These are phyloP conservation scores for Vanrija sp. DNA, from an alignment of 1,284 basidiomycete genomes.

Conservation along the genomic window DNA sequence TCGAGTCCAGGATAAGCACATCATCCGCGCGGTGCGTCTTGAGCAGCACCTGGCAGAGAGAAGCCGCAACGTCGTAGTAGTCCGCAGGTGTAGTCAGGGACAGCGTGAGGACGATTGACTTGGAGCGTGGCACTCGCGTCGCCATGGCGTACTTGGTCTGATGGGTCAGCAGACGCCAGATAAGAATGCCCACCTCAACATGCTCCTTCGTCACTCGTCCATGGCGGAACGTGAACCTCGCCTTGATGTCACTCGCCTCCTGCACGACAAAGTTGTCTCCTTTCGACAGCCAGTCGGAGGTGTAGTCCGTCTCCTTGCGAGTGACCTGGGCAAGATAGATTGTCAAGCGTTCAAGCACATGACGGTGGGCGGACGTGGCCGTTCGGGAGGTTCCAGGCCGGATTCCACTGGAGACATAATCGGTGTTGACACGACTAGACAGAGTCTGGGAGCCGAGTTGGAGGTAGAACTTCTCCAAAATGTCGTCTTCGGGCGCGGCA, in stretches of 20 bases:
- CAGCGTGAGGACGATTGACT: constrained; percentile 69
- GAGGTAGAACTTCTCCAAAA: constrained; percentile 47
- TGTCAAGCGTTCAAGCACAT: constrained; percentile 82
- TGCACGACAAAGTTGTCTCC: constrained; percentile 60
- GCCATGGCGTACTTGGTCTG: constrained; percentile 68
- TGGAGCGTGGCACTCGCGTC: constrained; percentile 51
- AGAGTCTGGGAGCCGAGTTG: constrained; percentile 61
- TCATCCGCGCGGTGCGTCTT: constrained; percentile 73
- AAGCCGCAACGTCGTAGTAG: constrained; percentile 65
- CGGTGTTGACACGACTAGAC: constrained; percentile 68
- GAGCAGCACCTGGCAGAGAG: constrained; percentile 69
- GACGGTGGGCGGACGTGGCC: constrained; percentile 29
- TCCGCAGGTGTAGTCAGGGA: constrained; percentile 72
- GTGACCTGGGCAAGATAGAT: constrained; percentile 88
- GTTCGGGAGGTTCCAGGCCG: constrained; percentile 21
- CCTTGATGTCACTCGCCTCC: constrained; percentile 53
- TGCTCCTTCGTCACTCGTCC: constrained; percentile 29
- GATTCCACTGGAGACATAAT: constrained; percentile 54
- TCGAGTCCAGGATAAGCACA: constrained; percentile 65
- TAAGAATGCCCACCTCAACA: constrained; percentile 46
- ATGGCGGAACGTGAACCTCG: constrained; percentile 35
- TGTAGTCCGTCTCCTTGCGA: constrained; percentile 53
- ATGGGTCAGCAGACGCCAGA: background rate
- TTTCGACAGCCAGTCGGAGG: constrained; percentile 69
- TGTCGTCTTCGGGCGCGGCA: constrained; percentile 71